phyloP scores from a whole-genome alignment of 2,329 filamentous ascomycete species.

The Stagonosporopsis cucurbitacearum region DNA sequence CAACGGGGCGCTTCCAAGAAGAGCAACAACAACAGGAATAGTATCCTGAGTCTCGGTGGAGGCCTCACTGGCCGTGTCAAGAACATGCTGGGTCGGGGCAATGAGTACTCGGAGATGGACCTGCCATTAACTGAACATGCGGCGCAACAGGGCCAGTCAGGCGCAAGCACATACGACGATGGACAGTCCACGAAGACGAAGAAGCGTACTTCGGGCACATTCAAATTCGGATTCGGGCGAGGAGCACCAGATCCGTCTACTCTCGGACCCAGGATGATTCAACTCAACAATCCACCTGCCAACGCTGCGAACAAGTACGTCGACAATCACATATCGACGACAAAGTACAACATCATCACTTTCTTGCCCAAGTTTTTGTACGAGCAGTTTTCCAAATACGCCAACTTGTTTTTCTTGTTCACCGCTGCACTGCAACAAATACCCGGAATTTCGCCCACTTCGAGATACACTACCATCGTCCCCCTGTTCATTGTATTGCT shows the following conservation, averaged over 20 bases:
- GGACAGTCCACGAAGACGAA: conserved; percentile 40
- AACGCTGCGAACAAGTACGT: conserved; percentile 89
- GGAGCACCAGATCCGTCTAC: conserved; percentile 88
- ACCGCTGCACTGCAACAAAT: conserved; percentile 95
- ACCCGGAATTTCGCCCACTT: conserved; percentile 91
- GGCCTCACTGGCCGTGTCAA: conserved; percentile 87
- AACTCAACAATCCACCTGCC: conserved; percentile 94
- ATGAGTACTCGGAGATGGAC: conserved; percentile 96
- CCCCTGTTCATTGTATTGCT: conserved; percentile 88
- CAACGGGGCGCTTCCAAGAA: conserved; percentile 61
- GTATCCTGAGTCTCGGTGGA: conserved; percentile 84
- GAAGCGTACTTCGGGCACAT: conserved; percentile 62
- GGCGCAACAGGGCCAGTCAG: conserved; percentile 53
- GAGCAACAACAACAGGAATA: conserved; percentile 76
- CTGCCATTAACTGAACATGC: conserved; percentile 85
- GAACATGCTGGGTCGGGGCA: conserved; percentile 85
- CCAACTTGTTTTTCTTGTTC: conserved; percentile 99
- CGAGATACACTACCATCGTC: conserved; percentile 93
- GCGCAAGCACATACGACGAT: conserved; percentile 51
- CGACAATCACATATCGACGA: conserved; percentile 96
- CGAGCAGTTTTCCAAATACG: conserved; percentile 99
- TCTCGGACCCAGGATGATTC: conserved; percentile 88
- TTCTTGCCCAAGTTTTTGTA: conserved; percentile 97
- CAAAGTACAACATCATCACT: conserved; percentile 93
- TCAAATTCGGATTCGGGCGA: conserved; percentile 91